Conservation (phyloP, 192 early-diverging fungal genomes). For the Coemansia sp. region DNA sequence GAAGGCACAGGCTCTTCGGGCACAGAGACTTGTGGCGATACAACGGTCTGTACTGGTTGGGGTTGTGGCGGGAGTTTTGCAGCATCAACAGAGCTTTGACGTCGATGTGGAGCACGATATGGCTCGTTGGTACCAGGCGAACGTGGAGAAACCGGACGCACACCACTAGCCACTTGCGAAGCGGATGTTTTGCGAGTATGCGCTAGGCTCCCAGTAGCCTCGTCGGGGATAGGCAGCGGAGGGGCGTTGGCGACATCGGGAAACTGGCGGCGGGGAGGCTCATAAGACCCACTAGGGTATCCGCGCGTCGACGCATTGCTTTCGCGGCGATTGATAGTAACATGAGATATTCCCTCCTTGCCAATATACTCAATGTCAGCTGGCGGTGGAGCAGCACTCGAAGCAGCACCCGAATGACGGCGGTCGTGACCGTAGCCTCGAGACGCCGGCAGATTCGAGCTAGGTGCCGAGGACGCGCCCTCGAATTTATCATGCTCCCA, state of each 20-base stretch:
- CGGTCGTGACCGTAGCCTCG: slow-evolving; percentile 12
- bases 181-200: slow-evolving; percentile 8
- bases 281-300: slow-evolving; percentile 23
- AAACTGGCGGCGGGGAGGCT: slow-evolving; percentile 25
- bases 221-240: not conserved
- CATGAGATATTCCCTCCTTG: slow-evolving; percentile 52
- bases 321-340: slow-evolving; percentile 47
- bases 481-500: slow-evolving; percentile 56
- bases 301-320: slow-evolving; percentile 40
- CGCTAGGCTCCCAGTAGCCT: not conserved
- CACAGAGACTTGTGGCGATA: not conserved
- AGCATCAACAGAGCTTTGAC: slow-evolving; percentile 36
- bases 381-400: slow-evolving; percentile 4
- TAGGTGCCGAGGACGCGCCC: not conserved
- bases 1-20: not conserved
- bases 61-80: slow-evolving; percentile 11
- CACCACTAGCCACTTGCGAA: not conserved
- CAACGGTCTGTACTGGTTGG: not conserved
- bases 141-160: slow-evolving; percentile 21
- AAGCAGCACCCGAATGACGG: slow-evolving; percentile 18
- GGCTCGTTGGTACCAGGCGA: slow-evolving; percentile 15
- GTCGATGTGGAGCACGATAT: slow-evolving; percentile 49
- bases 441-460: not conserved
- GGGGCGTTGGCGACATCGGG: slow-evolving; percentile 4
- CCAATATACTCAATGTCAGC: slow-evolving; percentile 40